Evolutionary conservation across 345 rosid genomes (phyloP).

Genomic region (Salix exigua): DNA sequence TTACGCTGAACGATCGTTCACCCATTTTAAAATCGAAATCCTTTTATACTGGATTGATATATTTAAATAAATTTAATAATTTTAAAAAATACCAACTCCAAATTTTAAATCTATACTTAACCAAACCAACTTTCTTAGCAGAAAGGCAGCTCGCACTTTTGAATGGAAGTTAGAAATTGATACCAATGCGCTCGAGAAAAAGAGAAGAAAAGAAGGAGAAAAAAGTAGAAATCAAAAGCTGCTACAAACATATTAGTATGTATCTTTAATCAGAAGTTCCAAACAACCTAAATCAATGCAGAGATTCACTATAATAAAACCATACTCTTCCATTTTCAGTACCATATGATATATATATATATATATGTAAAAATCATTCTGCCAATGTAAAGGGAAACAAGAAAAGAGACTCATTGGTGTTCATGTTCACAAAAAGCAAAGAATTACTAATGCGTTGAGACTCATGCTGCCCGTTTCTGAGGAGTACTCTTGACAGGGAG

Average conservation of each 20-base stretch:
- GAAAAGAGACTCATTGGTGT: neutral
- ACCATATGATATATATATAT: neutral
- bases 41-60: too few species aligned
- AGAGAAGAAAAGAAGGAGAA: too few species aligned
- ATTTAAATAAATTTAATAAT: too few species aligned
- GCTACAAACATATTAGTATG: slow-evolving; percentile 12
- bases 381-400: slow-evolving; percentile 6
- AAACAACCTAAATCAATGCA: slow-evolving; percentile 13
- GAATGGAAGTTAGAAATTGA: slow-evolving; percentile 2
- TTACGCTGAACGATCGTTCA: too few species aligned
- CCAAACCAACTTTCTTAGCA: neutral
- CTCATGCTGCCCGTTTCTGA: neutral
- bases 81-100: too few species aligned
- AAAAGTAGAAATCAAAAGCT: slow-evolving; percentile 1
- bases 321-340: slow-evolving; percentile 21
- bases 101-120: too few species aligned
- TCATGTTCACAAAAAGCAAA: slow-evolving; percentile 10
- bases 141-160: neutral
- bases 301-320: slow-evolving; percentile 13
- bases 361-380: neutral
- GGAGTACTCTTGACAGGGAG: neutral
- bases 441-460: slow-evolving; percentile 6
- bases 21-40: too few species aligned
- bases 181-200: neutral
- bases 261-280: slow-evolving; percentile 2